These are phyloP conservation scores for Trichoderma citrinoviride DNA, from an alignment of 2,329 filamentous ascomycete genomes.

Conservation along the genomic window DNA sequence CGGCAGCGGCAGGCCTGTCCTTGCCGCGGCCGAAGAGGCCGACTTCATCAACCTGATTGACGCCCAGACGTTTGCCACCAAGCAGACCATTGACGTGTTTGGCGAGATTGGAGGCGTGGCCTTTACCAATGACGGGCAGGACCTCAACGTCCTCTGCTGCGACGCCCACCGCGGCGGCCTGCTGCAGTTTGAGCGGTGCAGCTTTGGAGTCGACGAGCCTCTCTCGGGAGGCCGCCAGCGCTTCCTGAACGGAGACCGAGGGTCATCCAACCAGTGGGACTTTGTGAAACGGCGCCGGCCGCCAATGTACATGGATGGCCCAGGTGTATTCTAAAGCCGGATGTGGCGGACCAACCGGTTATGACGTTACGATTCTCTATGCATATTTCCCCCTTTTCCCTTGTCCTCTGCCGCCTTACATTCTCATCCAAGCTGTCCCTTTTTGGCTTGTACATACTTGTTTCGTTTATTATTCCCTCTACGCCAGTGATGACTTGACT, in stretches of 20 bases:
- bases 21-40: constrained; percentile 73
- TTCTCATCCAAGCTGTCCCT: background rate
- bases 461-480: background rate
- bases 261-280: constrained; percentile 5
- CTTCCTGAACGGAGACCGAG: background rate
- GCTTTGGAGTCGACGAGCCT: constrained; percentile 30
- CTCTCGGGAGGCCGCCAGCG: constrained; percentile 24
- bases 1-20: constrained; percentile 63
- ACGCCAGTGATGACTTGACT: background rate
- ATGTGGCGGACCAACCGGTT: background rate
- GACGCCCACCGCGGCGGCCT: constrained; percentile 66
- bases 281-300: constrained; percentile 15
- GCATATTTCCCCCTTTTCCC: background rate
- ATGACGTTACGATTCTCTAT: constrained; percentile 15
- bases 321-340: constrained; percentile 27
- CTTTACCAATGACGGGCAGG: constrained; percentile 64
- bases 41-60: constrained; percentile 72
- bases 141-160: constrained; percentile 66
- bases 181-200: constrained; percentile 56
- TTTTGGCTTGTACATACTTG: constrained; percentile 1
- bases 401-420: background rate
- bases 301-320: constrained; percentile 24
- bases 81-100: constrained; percentile 71
- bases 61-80: constrained; percentile 59
- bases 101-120: constrained; percentile 69